A percentile compares a stretch with the other conserved stretches of the same genome.
Evolutionary conservation across 2,329 filamentous ascomycete genomes (phyloP).

Genomic region (Thielaviopsis punctulata): DNA sequence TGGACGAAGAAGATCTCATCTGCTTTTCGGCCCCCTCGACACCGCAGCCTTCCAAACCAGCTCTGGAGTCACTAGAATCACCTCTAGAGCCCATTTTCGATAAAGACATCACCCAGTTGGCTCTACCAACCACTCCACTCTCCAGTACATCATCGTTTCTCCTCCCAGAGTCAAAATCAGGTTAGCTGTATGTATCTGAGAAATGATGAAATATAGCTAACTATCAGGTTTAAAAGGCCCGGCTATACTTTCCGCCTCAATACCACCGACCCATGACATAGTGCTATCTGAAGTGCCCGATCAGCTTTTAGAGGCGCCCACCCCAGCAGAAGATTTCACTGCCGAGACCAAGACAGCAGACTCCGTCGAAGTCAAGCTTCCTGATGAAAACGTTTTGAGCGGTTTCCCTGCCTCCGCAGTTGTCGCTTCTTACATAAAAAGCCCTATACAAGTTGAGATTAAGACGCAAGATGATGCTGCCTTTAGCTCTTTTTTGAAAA

Average conservation of each 20-base stretch:
- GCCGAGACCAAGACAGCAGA: too few relatives aligned
- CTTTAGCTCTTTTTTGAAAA: neutral
- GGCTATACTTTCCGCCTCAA: too few relatives aligned
- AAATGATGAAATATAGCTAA: neutral
- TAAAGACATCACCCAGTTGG: neutral
- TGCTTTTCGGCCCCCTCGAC: neutral
- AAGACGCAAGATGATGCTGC: neutral
- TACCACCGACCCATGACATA: too few relatives aligned
- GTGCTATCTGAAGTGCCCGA: neutral
- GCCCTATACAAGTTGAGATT: neutral
- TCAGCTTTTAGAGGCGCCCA: too few relatives aligned
- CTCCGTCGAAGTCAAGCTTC: too few relatives aligned
- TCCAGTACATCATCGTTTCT: neutral
- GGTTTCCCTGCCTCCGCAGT: neutral
- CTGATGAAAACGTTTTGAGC: neutral
- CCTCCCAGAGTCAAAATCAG: neutral
- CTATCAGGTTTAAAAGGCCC: too few relatives aligned
- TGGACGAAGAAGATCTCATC: neutral
- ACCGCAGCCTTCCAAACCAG: neutral
- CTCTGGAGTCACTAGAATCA: neutral
- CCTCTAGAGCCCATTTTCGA: neutral
- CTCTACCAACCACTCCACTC: neutral
- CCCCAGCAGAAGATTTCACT: too few relatives aligned
- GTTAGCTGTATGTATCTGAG: neutral
- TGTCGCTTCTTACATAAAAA: neutral